phyloP scores from a whole-genome alignment of 768 basidiomycete species.

The Rhizopogon vesiculosus region DNA sequence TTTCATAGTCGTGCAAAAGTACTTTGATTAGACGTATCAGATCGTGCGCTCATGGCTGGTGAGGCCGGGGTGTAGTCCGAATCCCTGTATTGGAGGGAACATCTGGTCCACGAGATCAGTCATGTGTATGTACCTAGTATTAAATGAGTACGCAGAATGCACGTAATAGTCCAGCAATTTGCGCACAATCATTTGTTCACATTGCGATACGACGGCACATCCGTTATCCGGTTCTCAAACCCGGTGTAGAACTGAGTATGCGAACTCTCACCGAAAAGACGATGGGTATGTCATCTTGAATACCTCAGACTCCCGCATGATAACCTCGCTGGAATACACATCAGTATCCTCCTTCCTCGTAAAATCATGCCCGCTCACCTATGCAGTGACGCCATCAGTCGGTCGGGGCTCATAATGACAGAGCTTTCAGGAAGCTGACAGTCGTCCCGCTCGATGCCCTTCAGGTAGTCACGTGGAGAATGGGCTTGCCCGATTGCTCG shows the following conservation, averaged over 20 bases:
- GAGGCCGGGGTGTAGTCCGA: slow-evolving; percentile 49
- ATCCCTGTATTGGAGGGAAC: slow-evolving; percentile 85
- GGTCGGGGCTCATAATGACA: slow-evolving; percentile 98
- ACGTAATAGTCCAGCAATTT: neutral
- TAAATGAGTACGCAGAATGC: neutral
- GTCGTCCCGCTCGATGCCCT: slow-evolving; percentile 91
- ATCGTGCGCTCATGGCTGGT: slow-evolving; percentile 90
- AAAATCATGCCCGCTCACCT: slow-evolving; percentile 48
- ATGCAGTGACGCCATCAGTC: slow-evolving; percentile 90
- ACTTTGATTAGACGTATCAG: slow-evolving; percentile 76
- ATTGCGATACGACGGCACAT: slow-evolving; percentile 94
- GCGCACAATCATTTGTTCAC: slow-evolving; percentile 94
- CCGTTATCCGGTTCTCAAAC: slow-evolving; percentile 97
- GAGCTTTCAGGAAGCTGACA: slow-evolving; percentile 97
- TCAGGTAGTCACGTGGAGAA: slow-evolving; percentile 90
- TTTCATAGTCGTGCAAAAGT: slow-evolving; percentile 71
- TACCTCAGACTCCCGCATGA: slow-evolving; percentile 97
- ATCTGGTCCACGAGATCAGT: slow-evolving; percentile 70
- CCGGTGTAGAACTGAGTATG: slow-evolving; percentile 91
- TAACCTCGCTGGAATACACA: slow-evolving; percentile 70
- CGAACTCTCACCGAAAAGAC: slow-evolving; percentile 72
- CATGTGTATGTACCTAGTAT: slow-evolving; percentile 86
- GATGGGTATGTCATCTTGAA: slow-evolving; percentile 99
- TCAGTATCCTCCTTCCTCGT: slow-evolving; percentile 51
- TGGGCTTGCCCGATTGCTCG: slow-evolving; percentile 98